Evolutionary conservation across 2,329 filamentous ascomycete species (phyloP).

Genomic region (Exophiala oligosperma): DNA sequence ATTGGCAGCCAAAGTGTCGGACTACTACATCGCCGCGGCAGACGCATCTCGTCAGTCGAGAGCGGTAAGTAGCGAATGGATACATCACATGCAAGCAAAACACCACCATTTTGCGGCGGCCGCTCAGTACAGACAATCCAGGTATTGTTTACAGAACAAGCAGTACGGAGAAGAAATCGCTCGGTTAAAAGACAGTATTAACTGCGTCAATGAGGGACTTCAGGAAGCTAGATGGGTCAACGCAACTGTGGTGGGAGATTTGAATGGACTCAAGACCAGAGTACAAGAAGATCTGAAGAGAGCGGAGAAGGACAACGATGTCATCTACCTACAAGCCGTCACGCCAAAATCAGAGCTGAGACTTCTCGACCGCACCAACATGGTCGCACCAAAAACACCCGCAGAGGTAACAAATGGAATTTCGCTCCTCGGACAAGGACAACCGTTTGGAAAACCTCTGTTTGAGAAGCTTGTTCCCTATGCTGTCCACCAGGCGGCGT

Average conservation of each 20-base stretch:
- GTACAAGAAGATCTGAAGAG: conserved; percentile 86
- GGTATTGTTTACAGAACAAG: conserved; percentile 87
- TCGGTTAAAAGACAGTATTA: conserved; percentile 75
- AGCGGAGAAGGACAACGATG: conserved; percentile 89
- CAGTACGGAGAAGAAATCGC: conserved; percentile 96
- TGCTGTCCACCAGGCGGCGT: conserved; percentile 90
- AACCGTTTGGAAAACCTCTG: conserved; percentile 78
- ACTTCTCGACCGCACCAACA: conserved; percentile 79
- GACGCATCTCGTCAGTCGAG: conserved; percentile 88
- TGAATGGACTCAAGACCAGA: conserved; percentile 78
- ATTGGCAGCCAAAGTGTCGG: conserved; percentile 84
- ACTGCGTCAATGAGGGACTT: conserved; percentile 80
- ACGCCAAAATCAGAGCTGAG: conserved; percentile 86
- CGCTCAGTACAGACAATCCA: conserved; percentile 87
- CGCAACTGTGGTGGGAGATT: conserved; percentile 75
- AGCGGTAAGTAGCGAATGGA: conserved; percentile 90
- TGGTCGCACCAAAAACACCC: conserved; percentile 79
- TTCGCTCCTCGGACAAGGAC: conserved; percentile 74
- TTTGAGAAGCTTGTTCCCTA: conserved; percentile 94
- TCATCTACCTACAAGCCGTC: conserved; percentile 85
- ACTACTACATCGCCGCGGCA: conserved; percentile 80
- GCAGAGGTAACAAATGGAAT: conserved; percentile 79
- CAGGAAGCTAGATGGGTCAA: conserved; percentile 82
- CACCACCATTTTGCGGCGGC: conserved; percentile 96
- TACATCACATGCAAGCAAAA: conserved; percentile 95